Conservation (phyloP, 2,329 filamentous ascomycete species). For the Paracoccidioides lutzii region DNA sequence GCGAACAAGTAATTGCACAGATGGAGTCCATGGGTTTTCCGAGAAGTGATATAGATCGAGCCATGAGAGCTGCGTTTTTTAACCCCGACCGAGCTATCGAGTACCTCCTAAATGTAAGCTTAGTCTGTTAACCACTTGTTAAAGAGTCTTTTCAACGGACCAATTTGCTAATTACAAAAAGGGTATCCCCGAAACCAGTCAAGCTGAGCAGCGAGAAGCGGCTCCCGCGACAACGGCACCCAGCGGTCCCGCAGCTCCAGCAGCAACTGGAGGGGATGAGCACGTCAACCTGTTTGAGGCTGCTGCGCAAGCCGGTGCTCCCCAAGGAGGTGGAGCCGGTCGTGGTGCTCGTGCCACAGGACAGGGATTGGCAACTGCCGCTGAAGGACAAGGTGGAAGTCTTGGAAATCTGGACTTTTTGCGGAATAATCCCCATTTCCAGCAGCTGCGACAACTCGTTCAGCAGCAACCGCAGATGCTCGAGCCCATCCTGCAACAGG, state of each 20-base stretch:
- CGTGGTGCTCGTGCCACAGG: constrained; percentile 17
- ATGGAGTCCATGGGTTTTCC: constrained; percentile 98
- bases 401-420: constrained; percentile 82
- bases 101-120: constrained; percentile 73
- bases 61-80: constrained; percentile 91
- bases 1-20: constrained; percentile 68
- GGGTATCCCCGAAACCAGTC: constrained; percentile 81
- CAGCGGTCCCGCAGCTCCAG: constrained; percentile 32
- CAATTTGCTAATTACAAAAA: constrained; percentile 23
- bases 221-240: constrained; percentile 24
- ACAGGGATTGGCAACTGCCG: constrained; percentile 11
- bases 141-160: not conserved
- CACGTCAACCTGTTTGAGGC: constrained; percentile 85
- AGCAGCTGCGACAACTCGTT: constrained; percentile 91
- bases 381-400: constrained; percentile 8
- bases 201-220: constrained; percentile 52
- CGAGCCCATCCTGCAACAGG: constrained; percentile 92
- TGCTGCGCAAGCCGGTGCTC: constrained; percentile 58
- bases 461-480: constrained; percentile 98
- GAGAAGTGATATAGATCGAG: constrained; percentile 73
- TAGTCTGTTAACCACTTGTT: not conserved
- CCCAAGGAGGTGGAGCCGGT: constrained; percentile 29
- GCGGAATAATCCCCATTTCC: constrained; percentile 91
- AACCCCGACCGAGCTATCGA: constrained; percentile 96
- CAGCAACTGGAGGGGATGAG: constrained; percentile 38